Evolutionary conservation across 2,329 filamentous ascomycete species (phyloP), one percentile per base, ranked within the genome.

Genomic region (Elsinoe arachidis): DNA sequence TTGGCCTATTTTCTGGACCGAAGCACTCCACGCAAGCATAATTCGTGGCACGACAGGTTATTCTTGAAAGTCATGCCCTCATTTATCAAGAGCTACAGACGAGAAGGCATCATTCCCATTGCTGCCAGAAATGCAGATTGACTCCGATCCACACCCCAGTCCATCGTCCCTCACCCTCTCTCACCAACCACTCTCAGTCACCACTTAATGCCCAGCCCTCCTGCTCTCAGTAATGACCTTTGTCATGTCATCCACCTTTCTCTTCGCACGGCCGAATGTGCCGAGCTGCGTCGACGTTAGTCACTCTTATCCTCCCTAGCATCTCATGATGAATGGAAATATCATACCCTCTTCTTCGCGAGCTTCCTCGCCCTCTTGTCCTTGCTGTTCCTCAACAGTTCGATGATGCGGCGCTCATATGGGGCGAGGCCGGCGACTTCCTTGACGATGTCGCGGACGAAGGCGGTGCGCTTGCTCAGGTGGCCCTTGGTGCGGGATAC

Each of bases 341-440:
- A 60, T 83, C 87, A 68, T 84, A 92, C 88, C 78, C 92, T 86
- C 88, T 95, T 96, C 91, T 97, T 97, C 72, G 92, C 92, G 73
- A 96, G 88, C 87, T 96, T 96, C 70, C 92, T 85, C 72, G 92
- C 92, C 79, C 92, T 90, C 89, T 97, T 97, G 80, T 99, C 93
- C 83, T 95, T 95, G 82, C 84, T 87, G 88, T 99, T 99, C 73
- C 93, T 90, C 79, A 99, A 87, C 75, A 99, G 82, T 85, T 99
- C 93, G 75, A 99, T 95, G 70, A 99, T 89, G 74, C 93, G 90
- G 78, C 93, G 92, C 86, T 99, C 93, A 77, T 99, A 74, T 61
- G 73, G 71, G 65, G 71, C 73, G 65, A 74, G 69, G 62, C 72
- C 93, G 77, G 91, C 86, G 76, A 97, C 93, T 82, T 99, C 93